Percentiles rank a stretch among this genome's conserved stretches.
Evolutionary conservation across 2,329 filamentous ascomycete species (phyloP).

Genomic region (Colletotrichum eleusines): DNA sequence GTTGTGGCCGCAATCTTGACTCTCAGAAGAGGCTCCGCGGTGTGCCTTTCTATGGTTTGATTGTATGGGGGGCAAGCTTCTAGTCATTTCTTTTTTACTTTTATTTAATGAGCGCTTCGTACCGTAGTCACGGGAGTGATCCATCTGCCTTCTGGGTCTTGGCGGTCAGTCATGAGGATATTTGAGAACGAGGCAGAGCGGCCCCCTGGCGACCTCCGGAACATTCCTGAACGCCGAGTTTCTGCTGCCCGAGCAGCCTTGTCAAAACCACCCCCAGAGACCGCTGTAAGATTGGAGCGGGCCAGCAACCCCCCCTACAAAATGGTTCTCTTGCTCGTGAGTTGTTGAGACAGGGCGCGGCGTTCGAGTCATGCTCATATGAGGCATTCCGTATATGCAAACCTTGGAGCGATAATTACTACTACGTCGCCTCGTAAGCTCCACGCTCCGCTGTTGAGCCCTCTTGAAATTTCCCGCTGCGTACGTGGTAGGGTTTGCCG

Average conservation of each 20-base stretch:
- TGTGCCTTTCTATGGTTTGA: neutral
- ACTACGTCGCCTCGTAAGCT: neutral
- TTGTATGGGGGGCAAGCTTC: neutral
- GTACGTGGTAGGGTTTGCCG: neutral
- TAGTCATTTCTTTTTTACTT: too few species aligned
- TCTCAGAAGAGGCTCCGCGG: constrained; percentile 1
- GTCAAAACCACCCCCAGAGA: neutral
- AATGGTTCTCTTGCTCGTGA: neutral
- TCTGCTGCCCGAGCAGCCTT: neutral
- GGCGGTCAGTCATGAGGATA: neutral
- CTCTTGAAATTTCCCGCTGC: neutral
- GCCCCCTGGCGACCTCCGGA: neutral
- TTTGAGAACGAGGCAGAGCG: neutral
- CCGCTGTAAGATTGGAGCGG: neutral
- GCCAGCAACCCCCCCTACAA: neutral
- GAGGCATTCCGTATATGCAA: neutral
- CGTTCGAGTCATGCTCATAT: constrained; percentile 1
- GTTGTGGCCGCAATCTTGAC: neutral
- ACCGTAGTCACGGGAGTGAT: neutral
- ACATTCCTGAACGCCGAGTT: neutral
- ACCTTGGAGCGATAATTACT: neutral
- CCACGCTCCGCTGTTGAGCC: neutral
- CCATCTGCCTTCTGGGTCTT: neutral
- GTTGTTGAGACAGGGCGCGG: neutral
- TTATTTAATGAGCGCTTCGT: neutral